These are phyloP conservation scores for Aspergillus sp. DNA, from an alignment of 2,329 filamentous ascomycete species.

Conservation along the genomic window DNA sequence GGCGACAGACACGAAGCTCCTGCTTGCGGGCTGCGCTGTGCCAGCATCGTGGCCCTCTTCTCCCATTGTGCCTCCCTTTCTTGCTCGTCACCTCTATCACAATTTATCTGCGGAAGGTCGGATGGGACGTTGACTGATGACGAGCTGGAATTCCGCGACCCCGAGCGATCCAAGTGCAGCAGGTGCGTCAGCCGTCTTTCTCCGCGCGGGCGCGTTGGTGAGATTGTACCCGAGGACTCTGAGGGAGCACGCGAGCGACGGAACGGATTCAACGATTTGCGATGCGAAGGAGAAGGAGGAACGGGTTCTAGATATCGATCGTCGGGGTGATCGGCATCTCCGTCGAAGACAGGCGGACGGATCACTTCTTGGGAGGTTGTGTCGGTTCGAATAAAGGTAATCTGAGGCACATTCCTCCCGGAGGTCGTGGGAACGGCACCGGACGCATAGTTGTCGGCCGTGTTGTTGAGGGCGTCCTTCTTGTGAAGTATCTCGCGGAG, in stretches of 20 bases:
- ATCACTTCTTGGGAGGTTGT: conserved; percentile 79
- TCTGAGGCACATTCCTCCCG: conserved; percentile 58
- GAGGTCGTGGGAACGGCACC: conserved; percentile 43
- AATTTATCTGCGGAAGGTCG: conserved; percentile 73
- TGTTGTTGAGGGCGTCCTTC: conserved; percentile 55
- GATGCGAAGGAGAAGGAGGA: conserved; percentile 35
- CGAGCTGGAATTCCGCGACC: conserved; percentile 33
- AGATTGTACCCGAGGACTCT: conserved; percentile 24
- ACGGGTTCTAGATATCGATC: conserved; percentile 13
- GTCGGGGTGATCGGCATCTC: conserved; percentile 36
- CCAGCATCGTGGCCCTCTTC: conserved; percentile 85
- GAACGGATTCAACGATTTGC: conserved; percentile 37
- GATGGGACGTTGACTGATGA: conserved; percentile 70
- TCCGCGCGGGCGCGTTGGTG: conserved; percentile 29
- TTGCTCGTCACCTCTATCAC: conserved; percentile 51
- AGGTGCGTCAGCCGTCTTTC: conserved; percentile 38
- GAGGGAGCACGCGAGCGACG: conserved; percentile 32
- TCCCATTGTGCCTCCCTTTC: conserved; percentile 81
- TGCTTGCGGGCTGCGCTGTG: conserved; percentile 57
- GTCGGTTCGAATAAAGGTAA: conserved; percentile 83
- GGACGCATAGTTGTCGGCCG: conserved; percentile 40
- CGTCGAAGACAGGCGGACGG: conserved; percentile 62
- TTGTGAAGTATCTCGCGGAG: conserved; percentile 65
- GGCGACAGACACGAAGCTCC: conserved; percentile 39
- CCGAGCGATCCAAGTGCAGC: conserved; percentile 35